These are phyloP conservation scores for Pichia membranifaciens DNA, from an alignment of 805 yeast genomes.

Conservation along the genomic window DNA sequence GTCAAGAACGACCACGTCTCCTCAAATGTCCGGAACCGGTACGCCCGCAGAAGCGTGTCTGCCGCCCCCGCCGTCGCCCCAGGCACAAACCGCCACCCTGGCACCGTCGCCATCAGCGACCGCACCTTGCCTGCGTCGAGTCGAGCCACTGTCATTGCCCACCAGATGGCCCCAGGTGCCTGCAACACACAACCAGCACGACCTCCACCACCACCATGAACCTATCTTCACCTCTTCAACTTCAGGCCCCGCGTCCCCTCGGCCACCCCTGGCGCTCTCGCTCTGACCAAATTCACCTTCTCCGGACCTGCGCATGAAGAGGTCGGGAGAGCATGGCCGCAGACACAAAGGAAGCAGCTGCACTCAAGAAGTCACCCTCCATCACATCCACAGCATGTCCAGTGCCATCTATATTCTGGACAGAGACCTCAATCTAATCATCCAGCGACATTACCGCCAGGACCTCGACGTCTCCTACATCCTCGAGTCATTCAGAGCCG, in stretches of 20 bases:
- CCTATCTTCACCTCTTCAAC: no score
- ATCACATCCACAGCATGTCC: no score
- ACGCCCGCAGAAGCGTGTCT: slow-evolving; percentile 30
- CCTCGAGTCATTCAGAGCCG: slow-evolving; percentile 28
- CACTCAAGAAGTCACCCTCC: no score
- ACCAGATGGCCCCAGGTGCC: no score
- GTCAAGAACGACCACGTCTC: slow-evolving; percentile 64
- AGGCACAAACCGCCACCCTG: slow-evolving; percentile 10
- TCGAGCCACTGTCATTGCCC: not conserved
- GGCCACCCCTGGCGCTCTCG: no score
- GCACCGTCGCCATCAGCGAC: slow-evolving; percentile 13
- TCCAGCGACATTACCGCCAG: slow-evolving; percentile 31
- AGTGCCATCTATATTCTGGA: slow-evolving; percentile 34
- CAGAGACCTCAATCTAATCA: slow-evolving; percentile 23
- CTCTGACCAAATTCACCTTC: no score
- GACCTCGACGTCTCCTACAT: slow-evolving; percentile 24
- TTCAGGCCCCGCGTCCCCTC: no score
- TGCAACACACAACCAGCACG: no score
- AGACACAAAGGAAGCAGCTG: no score
- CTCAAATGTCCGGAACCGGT: slow-evolving; percentile 42
- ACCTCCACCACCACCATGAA: no score
- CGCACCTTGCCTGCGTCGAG: slow-evolving; percentile 15
- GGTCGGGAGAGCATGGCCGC: no score
- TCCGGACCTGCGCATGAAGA: no score
- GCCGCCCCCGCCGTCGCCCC: not conserved